Base-by-base conservation (phyloP, 805 yeast species). In the Saturnispora dispora region DNA sequence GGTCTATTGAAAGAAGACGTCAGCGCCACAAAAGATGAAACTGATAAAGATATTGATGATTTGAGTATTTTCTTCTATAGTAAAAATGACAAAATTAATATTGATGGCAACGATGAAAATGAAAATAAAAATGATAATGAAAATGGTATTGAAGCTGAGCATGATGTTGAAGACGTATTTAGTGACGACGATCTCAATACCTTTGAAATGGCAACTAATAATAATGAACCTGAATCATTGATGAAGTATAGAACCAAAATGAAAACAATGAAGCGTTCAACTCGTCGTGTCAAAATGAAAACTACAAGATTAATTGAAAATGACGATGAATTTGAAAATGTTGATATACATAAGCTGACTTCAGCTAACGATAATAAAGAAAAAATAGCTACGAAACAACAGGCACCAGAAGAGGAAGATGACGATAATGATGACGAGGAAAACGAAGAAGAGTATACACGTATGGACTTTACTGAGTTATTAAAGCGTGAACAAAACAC, bases 201-300 rank as follows among this genome's bases (percentile, higher is more conserved):
- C 22, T 46, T 50, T 25, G 52, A 47, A 13, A 40, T 36, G 11
- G 49, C 62, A 59, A 40, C 61, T 5, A 28, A 18, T 18, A 11
- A 7, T 57, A 46, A 59, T 57, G 46, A 60, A 17, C 23, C 27
- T 7, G 41, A 1, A 18, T 37, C 41, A 18, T 18, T 37, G 18
- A 37, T 37, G 41, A 20, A 8, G 51, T 47, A 52, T 52, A 41
- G 64, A 60, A 56, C 51, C 17, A 40, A 40, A 13, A 13, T 7
- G 37, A 71, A 68, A 53, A 77, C 81, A 0, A 77, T 74, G 42
- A 78, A 78, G 63, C 63, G 83, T 57, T 72, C 76, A 0, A 78
- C 82, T 1, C 65, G 79, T 49, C 67, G 79, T 48, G 72, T 74
- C 63, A 76, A 75, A 53, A 67, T 78, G 54, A 73, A 70, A 53